Evolutionary conservation across 345 rosid species (phyloP), one percentile per base, ranked within the genome.

Genomic region (Firmiana major): DNA sequence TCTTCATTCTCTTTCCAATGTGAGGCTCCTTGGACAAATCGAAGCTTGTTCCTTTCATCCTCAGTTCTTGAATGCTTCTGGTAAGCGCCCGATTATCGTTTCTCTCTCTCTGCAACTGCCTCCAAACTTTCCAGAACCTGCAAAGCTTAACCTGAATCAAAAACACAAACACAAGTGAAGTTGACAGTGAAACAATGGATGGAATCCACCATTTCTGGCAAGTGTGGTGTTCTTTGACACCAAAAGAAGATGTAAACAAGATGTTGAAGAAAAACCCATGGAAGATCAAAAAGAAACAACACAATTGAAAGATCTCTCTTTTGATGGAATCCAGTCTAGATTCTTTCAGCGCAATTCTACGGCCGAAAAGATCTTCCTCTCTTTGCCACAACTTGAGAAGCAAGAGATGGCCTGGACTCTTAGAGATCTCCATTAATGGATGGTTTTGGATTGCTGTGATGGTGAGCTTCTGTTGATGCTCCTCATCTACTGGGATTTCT

Each of bases 201-300:
- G 99, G 97, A 17, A 90, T 79, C 99, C 99, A 91, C 99, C 99
- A 92, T 71, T 90, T 91, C 78, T 78, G 80, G 78, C 98, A 90
- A 42, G 79, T 79, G 0, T 59, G 63, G n/a, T 80, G 74, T 1
- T 53, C 38, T 10, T 40, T 36, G 38, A 53, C 64, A 49, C 65
- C 69, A 38, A 79, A 70, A 6, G 93, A 87, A 24, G 98, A 87
- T 1, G 90, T 79, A 77, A 89, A 93, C 85, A 94, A 75, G 4
- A 92, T 79, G 3, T 87, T 89, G 80, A 91, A 71, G 85, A 91
- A 89, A 48, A 94, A 74, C 2, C 92, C 93, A 68, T 91, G 97
- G 71, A 97, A 90, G 79, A 88, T 34, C 8, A 91, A 57, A 72
- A 92, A 94, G 86, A 89, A 92, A 60, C 87, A 94, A 62, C 97